These are phyloP conservation scores for Seminavis robusta DNA, from an alignment of 108 stramenopile genomes.

Conservation along the genomic window DNA sequence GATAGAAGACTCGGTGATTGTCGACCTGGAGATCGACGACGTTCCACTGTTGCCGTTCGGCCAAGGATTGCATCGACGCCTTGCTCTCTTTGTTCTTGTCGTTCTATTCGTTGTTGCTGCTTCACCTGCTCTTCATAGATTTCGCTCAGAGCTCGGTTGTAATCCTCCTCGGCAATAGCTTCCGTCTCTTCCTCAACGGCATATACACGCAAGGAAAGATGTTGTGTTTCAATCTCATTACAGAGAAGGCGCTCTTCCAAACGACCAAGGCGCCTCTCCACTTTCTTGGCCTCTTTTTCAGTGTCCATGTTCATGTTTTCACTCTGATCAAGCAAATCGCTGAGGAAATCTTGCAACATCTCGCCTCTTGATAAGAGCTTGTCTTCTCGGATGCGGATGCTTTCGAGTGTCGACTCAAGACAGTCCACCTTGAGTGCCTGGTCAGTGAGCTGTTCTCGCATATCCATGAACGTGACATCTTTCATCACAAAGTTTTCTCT, in stretches of 20 bases:
- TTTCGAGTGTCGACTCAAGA: neutral
- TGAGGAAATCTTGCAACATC: conserved; percentile 1
- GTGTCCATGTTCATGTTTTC: neutral
- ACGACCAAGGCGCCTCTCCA: conserved; percentile 27
- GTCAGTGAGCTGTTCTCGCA: neutral
- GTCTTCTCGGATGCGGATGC: neutral
- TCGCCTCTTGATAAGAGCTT: neutral
- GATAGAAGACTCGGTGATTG: too few species aligned
- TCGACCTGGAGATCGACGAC: too few species aligned
- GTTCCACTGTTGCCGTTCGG: too few species aligned
- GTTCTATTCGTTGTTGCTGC: too few species aligned
- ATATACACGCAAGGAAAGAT: too few species aligned
- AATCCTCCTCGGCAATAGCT: too few species aligned
- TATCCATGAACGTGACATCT: neutral
- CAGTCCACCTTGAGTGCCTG: neutral
- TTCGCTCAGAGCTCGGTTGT: too few species aligned
- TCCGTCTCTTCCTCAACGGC: too few species aligned
- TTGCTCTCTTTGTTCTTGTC: too few species aligned
- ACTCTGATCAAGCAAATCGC: neutral
- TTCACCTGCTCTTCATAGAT: too few species aligned
- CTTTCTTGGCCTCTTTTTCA: conserved; percentile 7
- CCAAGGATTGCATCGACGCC: too few species aligned
- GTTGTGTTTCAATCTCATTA: conserved; percentile 44
- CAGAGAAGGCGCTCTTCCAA: conserved; percentile 45
- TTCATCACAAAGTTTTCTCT: too few species aligned